These are phyloP conservation scores for Incumbomyces lentus DNA, from an alignment of 2,329 filamentous ascomycete genomes.

Conservation along the genomic window DNA sequence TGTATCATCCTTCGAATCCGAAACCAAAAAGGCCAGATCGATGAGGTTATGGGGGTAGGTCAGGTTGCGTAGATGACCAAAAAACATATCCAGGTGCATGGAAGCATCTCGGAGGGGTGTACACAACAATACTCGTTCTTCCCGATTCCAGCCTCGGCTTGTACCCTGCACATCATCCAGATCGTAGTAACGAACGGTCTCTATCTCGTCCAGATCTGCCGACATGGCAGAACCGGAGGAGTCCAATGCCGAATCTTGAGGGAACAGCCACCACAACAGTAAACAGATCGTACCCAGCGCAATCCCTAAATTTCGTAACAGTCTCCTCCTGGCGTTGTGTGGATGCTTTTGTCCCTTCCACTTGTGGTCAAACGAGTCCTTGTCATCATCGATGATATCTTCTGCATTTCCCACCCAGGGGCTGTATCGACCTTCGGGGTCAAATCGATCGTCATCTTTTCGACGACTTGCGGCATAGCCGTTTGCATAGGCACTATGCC, in stretches of 20 bases:
- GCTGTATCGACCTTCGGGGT: slow-evolving; percentile 53
- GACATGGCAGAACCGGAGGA: background rate
- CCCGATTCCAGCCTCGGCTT: slow-evolving; percentile 86
- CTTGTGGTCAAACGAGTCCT: slow-evolving; percentile 13
- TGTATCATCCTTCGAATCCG: slow-evolving; percentile 91
- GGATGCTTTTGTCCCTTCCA: slow-evolving; percentile 16
- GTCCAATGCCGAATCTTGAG: slow-evolving; percentile 40
- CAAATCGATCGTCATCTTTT: slow-evolving; percentile 59
- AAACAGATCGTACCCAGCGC: slow-evolving; percentile 49
- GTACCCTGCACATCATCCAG: slow-evolving; percentile 84
- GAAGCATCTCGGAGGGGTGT: slow-evolving; percentile 89
- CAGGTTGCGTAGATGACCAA: slow-evolving; percentile 90
- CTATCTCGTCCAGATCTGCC: slow-evolving; percentile 58
- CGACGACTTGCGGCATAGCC: slow-evolving; percentile 61
- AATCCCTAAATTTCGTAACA: slow-evolving; percentile 45
- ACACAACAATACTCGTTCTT: slow-evolving; percentile 89
- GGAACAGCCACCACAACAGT: slow-evolving; percentile 60
- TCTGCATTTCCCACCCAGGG: slow-evolving; percentile 16
- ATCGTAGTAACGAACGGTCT: slow-evolving; percentile 96
- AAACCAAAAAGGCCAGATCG: slow-evolving; percentile 91
- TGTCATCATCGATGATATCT: slow-evolving; percentile 19
- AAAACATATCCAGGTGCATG: slow-evolving; percentile 92
- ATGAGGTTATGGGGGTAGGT: slow-evolving; percentile 96
- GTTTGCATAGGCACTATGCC: slow-evolving; percentile 76
- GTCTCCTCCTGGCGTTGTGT: slow-evolving; percentile 11